Conservation (phyloP, 768 basidiomycete species). For the Tricholomella constricta region DNA sequence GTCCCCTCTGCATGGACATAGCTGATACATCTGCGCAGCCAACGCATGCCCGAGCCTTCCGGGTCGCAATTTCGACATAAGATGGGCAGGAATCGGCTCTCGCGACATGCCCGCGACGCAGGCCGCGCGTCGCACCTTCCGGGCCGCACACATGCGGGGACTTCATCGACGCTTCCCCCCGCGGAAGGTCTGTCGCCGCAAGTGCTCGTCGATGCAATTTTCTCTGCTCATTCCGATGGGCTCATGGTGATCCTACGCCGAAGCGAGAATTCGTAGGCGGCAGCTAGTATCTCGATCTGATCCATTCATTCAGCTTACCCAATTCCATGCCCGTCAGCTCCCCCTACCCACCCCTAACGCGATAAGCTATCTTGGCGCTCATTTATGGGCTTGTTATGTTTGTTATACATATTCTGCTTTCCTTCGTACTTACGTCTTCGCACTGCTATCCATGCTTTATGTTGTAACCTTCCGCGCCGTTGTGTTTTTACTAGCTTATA, state of each 20-base stretch:
- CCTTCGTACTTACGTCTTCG: background rate
- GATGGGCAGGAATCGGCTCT: constrained; percentile 12
- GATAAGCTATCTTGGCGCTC: background rate
- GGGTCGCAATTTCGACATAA: constrained; percentile 12
- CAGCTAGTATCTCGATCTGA: background rate
- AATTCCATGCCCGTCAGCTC: background rate
- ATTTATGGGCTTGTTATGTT: constrained; percentile 1
- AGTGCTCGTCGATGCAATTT: constrained; percentile 75
- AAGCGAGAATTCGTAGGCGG: constrained; percentile 15
- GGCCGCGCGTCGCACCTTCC: constrained; percentile 16
- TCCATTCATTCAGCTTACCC: background rate
- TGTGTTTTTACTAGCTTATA: constrained; percentile 5
- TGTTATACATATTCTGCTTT: constrained; percentile 1
- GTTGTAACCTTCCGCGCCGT: background rate
- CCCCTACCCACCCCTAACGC: background rate
- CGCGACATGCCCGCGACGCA: constrained; percentile 13
- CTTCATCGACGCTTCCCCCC: constrained; percentile 13
- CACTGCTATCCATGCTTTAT: background rate
- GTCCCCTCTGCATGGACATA: background rate
- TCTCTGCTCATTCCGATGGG: constrained; percentile 85
- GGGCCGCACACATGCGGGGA: constrained; percentile 11
- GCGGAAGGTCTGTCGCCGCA: constrained; percentile 34
- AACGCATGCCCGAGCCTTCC: constrained; percentile 36
- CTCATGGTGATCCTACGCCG: constrained; percentile 76
- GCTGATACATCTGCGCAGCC: constrained; percentile 19